phyloP scores from a whole-genome alignment of 2,329 filamentous ascomycete genomes.

The Phialophora expanda region DNA sequence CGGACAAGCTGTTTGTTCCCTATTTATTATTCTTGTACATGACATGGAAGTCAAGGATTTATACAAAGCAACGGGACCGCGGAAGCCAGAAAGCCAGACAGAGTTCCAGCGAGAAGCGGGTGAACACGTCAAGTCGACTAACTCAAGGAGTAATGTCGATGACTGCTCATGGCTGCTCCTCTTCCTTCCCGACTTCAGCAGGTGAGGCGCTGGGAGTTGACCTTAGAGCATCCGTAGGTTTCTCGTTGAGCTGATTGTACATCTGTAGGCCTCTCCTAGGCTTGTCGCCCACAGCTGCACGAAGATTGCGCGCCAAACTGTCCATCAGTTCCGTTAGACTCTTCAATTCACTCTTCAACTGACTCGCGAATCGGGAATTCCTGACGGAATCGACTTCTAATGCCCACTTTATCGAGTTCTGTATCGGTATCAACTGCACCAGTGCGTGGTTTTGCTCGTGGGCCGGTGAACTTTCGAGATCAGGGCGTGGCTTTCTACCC shows the following conservation, averaged over 20 bases:
- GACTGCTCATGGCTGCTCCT: constrained; percentile 1
- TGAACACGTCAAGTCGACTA: not conserved
- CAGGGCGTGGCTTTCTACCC: not conserved
- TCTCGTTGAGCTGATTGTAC: constrained; percentile 30
- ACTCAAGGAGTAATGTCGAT: not conserved
- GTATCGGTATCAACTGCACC: constrained; percentile 45
- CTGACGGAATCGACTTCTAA: constrained; percentile 39
- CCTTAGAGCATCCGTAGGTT: not conserved
- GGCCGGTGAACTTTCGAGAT: not conserved
- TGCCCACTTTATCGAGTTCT: constrained; percentile 51
- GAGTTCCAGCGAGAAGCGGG: not conserved
- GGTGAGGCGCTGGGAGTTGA: not conserved
- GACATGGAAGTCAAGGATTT: not conserved
- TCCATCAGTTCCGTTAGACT: constrained; percentile 53
- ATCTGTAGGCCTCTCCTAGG: constrained; percentile 43
- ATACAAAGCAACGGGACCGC: not conserved
- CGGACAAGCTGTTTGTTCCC: not conserved
- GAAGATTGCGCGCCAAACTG: constrained; percentile 56
- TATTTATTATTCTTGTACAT: not conserved
- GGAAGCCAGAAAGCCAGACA: not conserved
- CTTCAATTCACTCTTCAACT: constrained; percentile 40
- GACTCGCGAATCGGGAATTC: constrained; percentile 40
- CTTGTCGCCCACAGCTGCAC: constrained; percentile 25
- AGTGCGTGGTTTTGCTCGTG: constrained; percentile 33
- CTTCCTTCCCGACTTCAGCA: constrained; percentile 1